These are phyloP conservation scores for Papiliotrema nemorosa DNA, from an alignment of 1,284 basidiomycete species.

Conservation along the genomic window DNA sequence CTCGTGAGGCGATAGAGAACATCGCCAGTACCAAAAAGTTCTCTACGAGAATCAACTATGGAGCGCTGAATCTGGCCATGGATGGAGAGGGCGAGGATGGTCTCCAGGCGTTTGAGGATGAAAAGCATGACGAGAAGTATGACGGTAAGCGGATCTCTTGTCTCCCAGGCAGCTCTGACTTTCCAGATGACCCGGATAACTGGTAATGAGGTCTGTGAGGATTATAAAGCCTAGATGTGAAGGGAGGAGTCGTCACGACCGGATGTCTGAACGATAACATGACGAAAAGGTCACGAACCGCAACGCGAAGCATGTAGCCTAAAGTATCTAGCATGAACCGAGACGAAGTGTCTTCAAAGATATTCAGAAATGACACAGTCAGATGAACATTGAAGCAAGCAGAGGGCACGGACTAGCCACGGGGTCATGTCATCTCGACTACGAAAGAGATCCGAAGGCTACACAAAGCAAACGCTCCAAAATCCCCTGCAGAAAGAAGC, in stretches of 20 bases:
- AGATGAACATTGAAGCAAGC: no score
- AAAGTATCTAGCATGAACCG: no score
- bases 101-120: constrained; percentile 23
- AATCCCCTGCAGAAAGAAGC: background rate
- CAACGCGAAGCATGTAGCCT: no score
- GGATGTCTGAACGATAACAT: background rate
- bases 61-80: constrained; percentile 26
- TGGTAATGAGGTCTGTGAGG: no score
- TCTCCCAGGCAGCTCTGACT: no score
- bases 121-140: constrained; percentile 17
- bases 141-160: background rate
- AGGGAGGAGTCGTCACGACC: no score
- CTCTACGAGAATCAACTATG: constrained; percentile 40
- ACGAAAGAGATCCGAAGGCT: constrained; percentile 9
- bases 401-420: constrained; percentile 14
- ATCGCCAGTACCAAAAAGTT: constrained; percentile 38
- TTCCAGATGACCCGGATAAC: background rate
- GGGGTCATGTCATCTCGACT: constrained; percentile 19
- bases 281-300: no score
- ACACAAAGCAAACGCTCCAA: background rate
- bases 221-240: background rate
- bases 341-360: no score
- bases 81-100: constrained; percentile 14
- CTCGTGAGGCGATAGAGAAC: constrained; percentile 33
- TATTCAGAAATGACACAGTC: no score